Evolutionary conservation across 805 yeast genomes (phyloP), one percentile per base, ranked within the genome.

Genomic region (Priceomyces carsonii): DNA sequence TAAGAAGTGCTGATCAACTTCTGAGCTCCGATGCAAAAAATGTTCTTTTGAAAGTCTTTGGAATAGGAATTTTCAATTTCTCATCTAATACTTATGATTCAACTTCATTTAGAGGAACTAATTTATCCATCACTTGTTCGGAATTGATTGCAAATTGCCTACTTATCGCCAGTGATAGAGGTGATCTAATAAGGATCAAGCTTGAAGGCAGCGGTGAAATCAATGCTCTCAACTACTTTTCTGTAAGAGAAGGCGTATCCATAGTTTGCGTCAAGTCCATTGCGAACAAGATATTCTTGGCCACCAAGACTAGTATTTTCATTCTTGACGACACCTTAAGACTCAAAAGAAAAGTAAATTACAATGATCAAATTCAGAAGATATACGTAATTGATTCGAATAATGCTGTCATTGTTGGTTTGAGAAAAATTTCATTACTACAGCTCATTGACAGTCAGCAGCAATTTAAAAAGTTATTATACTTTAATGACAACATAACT

Each of bases 401-500:
- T 7, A 26, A 14, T 12, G 6, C 31, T 26, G 4, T 38, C 4
- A 12, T 38, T 8, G n/a, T 33, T 17, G 42, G 38, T 10, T 18
- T 29, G 8, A 33, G 29, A 21, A 30, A 23, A 3, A n/a, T 35
- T 10, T 8, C 22, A 5, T 18, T 29, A 4, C 9, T 29, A 5
- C 8, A 12, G 5, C 19, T 35, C 19, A 7, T 18, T 18, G 33
- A 29, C 9, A 16, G 16, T 12, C 22, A 27, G 5, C n/a, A 9
- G 10, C 26, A 32, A 17, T 23, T 32, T 17, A 22, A 16, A 20
- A 14, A 32, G 8, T 17, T 39, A 14, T 13, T 17, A 10, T 39
- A 39, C 24, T 22, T 29, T 3, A 39, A 39, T 21, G 33, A 39
- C 15, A 39, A 39, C 29, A 35, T 39, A 23, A 29, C 21, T 7